Conservation (phyloP, 495 filamentous ascomycete species). For the Opeltia flavorubescens region DNA sequence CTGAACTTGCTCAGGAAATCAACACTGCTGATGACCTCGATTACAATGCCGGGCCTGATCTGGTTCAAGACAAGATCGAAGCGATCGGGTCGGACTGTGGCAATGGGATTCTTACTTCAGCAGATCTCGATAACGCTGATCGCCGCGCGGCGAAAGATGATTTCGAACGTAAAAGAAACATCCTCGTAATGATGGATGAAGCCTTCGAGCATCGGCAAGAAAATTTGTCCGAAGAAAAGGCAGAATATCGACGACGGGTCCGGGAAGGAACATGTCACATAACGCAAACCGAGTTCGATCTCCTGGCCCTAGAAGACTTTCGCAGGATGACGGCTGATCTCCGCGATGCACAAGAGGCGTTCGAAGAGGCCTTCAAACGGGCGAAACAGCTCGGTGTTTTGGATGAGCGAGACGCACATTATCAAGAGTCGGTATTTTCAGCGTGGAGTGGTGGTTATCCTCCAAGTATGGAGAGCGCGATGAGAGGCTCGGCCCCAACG, state of each 20-base stretch:
- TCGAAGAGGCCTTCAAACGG: background rate
- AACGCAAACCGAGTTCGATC: conserved; percentile 1
- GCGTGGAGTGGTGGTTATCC: background rate
- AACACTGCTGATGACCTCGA: background rate
- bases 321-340: background rate
- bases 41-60: background rate
- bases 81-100: background rate
- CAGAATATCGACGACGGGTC: background rate
- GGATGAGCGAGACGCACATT: conserved; percentile 1
- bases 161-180: background rate
- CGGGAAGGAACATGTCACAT: background rate
- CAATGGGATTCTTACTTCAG: background rate
- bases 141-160: conserved; percentile 2
- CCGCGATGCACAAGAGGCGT: background rate
- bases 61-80: background rate
- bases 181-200: background rate
- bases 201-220: conserved; percentile 5
- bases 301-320: background rate
- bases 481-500: background rate
- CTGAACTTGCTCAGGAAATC: background rate
- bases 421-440: conserved; percentile 1
- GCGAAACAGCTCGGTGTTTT: background rate
- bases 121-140: background rate
- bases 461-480: conserved; percentile 1
- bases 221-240: background rate